Evolutionary conservation across 371 early-diverging fungal species (phyloP).

Genomic region (Rhizopus sp.): DNA sequence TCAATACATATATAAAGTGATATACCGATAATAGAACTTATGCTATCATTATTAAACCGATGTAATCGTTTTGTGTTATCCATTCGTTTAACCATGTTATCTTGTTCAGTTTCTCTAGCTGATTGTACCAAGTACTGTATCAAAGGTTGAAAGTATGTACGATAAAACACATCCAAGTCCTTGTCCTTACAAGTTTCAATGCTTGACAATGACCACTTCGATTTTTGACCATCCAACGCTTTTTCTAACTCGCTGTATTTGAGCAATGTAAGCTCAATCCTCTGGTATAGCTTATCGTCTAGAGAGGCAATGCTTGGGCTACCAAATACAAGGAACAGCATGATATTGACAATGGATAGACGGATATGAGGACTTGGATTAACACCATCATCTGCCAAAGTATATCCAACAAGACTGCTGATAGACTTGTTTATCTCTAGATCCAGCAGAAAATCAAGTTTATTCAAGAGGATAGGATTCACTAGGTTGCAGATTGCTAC

Average conservation of each 20-base stretch:
- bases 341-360: constrained; percentile 10
- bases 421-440: constrained; percentile 6
- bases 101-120: constrained; percentile 9
- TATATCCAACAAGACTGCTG: constrained; percentile 5
- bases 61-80: neutral
- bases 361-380: constrained; percentile 6
- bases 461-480: neutral
- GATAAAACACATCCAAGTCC: constrained; percentile 6
- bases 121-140: neutral
- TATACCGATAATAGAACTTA: neutral
- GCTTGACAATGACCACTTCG: constrained; percentile 5
- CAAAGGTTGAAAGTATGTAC: neutral
- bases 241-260: neutral
- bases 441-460: neutral
- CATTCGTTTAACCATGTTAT: constrained; percentile 15
- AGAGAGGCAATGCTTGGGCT: neutral
- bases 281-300: constrained; percentile 6
- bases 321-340: constrained; percentile 9
- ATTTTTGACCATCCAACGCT: neutral
- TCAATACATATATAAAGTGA: neutral
- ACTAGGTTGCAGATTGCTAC: too few relatives aligned
- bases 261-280: neutral
- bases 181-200: neutral
- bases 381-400: neutral
- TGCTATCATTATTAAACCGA: neutral